Base-by-base conservation (phyloP, 257 asterid genomes). In the Penstemon eatonii region DNA sequence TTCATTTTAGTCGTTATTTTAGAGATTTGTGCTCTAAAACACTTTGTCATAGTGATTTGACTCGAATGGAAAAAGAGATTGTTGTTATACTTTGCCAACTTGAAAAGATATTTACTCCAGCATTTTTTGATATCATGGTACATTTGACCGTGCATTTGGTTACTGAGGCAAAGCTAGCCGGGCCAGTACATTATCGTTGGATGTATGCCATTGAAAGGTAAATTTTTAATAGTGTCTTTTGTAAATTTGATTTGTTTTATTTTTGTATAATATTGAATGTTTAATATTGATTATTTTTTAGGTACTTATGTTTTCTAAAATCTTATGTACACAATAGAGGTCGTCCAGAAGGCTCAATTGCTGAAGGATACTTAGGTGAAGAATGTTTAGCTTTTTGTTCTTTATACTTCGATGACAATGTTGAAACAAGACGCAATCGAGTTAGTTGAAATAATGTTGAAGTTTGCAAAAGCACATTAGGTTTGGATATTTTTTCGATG, bases 361-460 rank as follows among this genome's bases (percentile, higher is more conserved):
- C 64, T 56, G 45, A 67, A 55, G 75, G 76, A 8, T 71, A 33
- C 13, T 7, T 43, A 7, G 70, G 58, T 3, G 65, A 71, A 71
- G 65, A 63, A 4, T 63, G 76, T 10, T n/a, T 71, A 18, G 19
- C 70, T 1, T 71, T 71, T 56, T 63, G 65, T 18, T 72, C 61
- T 0, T 12, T 64, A 33, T 65, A 72, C 18, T 61, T 73, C 5
- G 38, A 43, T 41, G 66, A 61, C 12, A 61, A 41, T 8, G 13
- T 60, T 5, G 65, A 60, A 8, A 60, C 65, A 39, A 60, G 49
- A 36, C 36, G 7, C 12, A 41, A 41, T 60, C 66, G 66, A 8
- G 39, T 10, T 41, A 38, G 52, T 6, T 52, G 39, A 60, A 60
- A 60, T n/a, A 51, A 41, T n/a, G 66, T 15, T 5, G 66, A 51